Evolutionary conservation across 2,329 filamentous ascomycete species (phyloP).

Genomic region (Ustilaginoidea virens): DNA sequence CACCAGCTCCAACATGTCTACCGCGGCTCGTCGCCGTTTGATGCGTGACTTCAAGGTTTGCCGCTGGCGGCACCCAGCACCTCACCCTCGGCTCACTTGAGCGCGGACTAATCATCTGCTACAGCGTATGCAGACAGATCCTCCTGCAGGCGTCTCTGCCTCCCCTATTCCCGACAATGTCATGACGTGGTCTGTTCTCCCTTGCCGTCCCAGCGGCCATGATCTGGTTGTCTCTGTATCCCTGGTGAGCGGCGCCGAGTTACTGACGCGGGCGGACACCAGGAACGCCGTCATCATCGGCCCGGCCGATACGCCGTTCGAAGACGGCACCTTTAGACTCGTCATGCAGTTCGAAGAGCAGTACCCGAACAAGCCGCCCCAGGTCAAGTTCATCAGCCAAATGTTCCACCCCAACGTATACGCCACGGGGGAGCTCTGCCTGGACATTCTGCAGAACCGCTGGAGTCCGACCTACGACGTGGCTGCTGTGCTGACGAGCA

Average conservation of each 20-base stretch:
- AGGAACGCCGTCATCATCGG: constrained; percentile 99
- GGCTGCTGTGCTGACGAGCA: constrained; percentile 89
- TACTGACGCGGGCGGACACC: constrained; percentile 9
- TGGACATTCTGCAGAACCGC: constrained; percentile 93
- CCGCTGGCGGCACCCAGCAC: constrained; percentile 12
- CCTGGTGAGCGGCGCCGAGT: no score
- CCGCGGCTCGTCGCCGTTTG: constrained; percentile 81
- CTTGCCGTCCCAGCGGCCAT: no score
- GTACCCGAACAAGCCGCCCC: constrained; percentile 94
- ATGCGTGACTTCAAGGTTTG: constrained; percentile 98
- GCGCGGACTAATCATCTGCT: constrained; percentile 3
- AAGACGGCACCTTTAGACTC: constrained; percentile 92
- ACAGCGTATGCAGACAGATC: constrained; percentile 98
- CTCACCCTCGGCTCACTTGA: no score
- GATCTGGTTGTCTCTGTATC: no score
- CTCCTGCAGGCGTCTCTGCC: constrained; percentile 88
- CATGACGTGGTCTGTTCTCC: constrained; percentile 77
- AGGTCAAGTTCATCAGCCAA: constrained; percentile 95
- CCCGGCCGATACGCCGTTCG: constrained; percentile 90
- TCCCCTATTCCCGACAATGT: constrained; percentile 94
- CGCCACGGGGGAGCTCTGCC: constrained; percentile 84
- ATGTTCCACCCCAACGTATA: constrained; percentile 99
- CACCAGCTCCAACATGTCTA: constrained; percentile 58
- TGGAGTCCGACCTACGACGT: constrained; percentile 99
- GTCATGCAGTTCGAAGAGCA: constrained; percentile 99